These are phyloP conservation scores for Pleurotus platypus DNA, from an alignment of 768 basidiomycete species.

Conservation along the genomic window DNA sequence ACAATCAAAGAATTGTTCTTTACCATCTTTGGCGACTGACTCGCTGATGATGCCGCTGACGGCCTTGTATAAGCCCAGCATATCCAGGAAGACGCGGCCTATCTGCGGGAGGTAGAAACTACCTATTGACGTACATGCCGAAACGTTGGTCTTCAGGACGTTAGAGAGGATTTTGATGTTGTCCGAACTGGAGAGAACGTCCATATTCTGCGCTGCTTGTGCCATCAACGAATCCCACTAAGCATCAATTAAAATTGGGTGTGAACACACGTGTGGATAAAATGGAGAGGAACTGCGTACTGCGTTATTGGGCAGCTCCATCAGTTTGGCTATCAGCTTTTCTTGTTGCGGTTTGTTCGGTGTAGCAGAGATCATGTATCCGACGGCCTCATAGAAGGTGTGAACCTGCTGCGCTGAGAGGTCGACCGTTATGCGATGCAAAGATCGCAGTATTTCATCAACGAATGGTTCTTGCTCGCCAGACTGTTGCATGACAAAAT, in stretches of 20 bases:
- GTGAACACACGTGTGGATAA: not conserved
- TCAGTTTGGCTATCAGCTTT: conserved; percentile 88
- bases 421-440: conserved; percentile 94
- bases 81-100: conserved; percentile 93
- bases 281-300: conserved; percentile 40
- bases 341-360: conserved; percentile 98
- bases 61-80: conserved; percentile 97
- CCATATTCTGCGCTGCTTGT: conserved; percentile 89
- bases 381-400: conserved; percentile 98
- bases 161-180: conserved; percentile 97
- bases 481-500: conserved; percentile 98
- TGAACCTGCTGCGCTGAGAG: conserved; percentile 95
- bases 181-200: conserved; percentile 85
- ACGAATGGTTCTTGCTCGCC: conserved; percentile 97
- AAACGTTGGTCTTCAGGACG: conserved; percentile 97
- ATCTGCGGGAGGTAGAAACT: conserved; percentile 98
- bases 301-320: conserved; percentile 97
- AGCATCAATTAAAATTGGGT: conserved; percentile 5
- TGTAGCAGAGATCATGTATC: conserved; percentile 99
- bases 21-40: conserved; percentile 83
- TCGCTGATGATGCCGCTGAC: conserved; percentile 96
- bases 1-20: conserved; percentile 11
- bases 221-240: conserved; percentile 98
- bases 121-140: conserved; percentile 95
- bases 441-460: conserved; percentile 88